Conservation (phyloP, 768 basidiomycete genomes). For the Leccinum truebloodii region DNA sequence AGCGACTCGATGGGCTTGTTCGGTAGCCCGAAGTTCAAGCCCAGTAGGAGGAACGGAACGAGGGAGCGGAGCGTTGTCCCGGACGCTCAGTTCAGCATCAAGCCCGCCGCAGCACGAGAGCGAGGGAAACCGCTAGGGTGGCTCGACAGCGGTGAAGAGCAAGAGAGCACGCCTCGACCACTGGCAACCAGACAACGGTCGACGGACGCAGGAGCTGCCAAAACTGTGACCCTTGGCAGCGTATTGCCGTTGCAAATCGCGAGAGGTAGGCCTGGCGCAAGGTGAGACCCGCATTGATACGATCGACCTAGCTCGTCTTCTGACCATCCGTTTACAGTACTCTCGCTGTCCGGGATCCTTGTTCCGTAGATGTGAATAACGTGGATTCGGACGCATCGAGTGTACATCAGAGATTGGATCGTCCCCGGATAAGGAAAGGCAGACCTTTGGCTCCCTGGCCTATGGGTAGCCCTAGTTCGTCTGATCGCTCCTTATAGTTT, state of each 20-base stretch:
- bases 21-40: background rate
- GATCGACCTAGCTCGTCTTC: background rate
- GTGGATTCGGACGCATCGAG: conserved; percentile 26
- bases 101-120: background rate
- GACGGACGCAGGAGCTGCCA: background rate
- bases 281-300: conserved; percentile 14
- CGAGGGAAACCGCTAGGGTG: conserved; percentile 2
- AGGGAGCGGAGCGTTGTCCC: background rate
- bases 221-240: background rate
- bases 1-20: background rate
- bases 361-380: conserved; percentile 15
- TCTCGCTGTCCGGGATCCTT: conserved; percentile 1
- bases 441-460: conserved; percentile 14
- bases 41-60: background rate
- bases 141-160: conserved; percentile 12
- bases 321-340: conserved; percentile 3
- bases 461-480: conserved; percentile 5
- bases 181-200: conserved; percentile 6
- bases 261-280: conserved; percentile 11
- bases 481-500: background rate
- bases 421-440: background rate
- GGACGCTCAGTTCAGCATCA: background rate
- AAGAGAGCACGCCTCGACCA: conserved; percentile 29
- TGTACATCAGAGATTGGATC: conserved; percentile 9
- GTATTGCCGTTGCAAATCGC: conserved; percentile 22